Base-by-base conservation (phyloP, 257 asterid species). In the Cynanchum wilfordii region DNA sequence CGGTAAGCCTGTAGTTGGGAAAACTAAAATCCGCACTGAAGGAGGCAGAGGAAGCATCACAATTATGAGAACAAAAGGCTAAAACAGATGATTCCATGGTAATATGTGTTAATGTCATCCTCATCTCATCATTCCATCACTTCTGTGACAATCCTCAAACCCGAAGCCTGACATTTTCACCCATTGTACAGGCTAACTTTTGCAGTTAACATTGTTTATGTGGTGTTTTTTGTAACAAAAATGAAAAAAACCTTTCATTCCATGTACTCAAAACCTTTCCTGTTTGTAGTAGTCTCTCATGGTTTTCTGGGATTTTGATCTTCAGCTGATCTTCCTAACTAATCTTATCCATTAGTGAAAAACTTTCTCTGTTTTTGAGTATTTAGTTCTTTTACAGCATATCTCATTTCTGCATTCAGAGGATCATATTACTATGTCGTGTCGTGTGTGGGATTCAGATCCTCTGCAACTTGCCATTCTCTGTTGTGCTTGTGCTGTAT, bases 31-130 rank as follows among this genome's bases (percentile, higher is more conserved):
- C 75, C 92, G 81, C 22, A 93, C 95, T 0, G 95, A 91, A 83
- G 96, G 97, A 22, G 96, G 97, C 19, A 85, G 84, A 75, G 98
- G 98, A 68, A 85, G 96, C 92, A 93, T 93, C 66, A 93, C 94
- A 22, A 90, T 90, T 22, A 86, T 89, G 90, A 84, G 96, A 77
- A 93, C 97, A 54, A 88, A 77, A 79, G 97, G 97, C 77, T 93
- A 72, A 82, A 82, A 9, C 50, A 44, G 15, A 40, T 36, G 29
- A 44, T 12, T 20, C 47, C 15, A 25, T 67, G 78, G 74, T 22
- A 66, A 57, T 42, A 36, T 38, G 57, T 60, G 42, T 33, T 66
- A 40, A 3, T 63, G 69, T 54, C 13, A 1, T 57, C 71, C 38
- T 3, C 38, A 4, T 33, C 38, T 33, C 38, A 33, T 33, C 5